phyloP scores from a whole-genome alignment of 1,139 yeast species.

The Eremothecium sinecaudum region DNA sequence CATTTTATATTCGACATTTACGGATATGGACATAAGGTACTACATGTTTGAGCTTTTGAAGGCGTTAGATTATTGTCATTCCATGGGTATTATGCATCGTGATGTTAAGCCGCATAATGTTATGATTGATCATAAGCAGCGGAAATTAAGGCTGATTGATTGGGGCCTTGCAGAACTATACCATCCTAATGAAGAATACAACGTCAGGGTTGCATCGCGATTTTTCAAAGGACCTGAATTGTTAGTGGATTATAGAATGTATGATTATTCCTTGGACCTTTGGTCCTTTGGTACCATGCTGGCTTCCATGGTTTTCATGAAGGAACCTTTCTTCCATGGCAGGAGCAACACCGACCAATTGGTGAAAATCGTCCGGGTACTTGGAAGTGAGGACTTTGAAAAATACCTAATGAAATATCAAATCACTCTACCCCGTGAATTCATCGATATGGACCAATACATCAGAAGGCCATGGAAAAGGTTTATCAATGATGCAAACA shows the following conservation, averaged over 20 bases:
- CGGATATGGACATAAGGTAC: constrained; percentile 72
- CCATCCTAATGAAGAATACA: constrained; percentile 89
- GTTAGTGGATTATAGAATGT: constrained; percentile 83
- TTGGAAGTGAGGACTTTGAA: constrained; percentile 81
- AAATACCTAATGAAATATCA: constrained; percentile 68
- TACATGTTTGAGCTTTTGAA: constrained; percentile 82
- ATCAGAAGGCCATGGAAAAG: constrained; percentile 83
- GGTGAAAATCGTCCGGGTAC: constrained; percentile 85
- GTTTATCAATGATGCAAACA: constrained; percentile 68
- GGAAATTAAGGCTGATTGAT: constrained; percentile 74
- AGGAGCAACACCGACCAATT: constrained; percentile 92
- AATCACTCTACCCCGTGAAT: constrained; percentile 67
- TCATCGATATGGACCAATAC: constrained; percentile 73
- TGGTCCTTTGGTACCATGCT: constrained; percentile 98
- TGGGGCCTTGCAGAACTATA: constrained; percentile 99
- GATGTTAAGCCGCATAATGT: constrained; percentile 98
- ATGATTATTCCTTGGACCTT: constrained; percentile 88
- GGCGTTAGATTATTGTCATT: constrained; percentile 90
- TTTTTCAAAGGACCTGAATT: constrained; percentile 97
- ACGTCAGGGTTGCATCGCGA: constrained; percentile 96
- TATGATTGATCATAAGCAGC: constrained; percentile 85
- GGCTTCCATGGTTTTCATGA: constrained; percentile 92
- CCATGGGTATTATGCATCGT: constrained; percentile 97
- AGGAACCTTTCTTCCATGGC: constrained; percentile 97
- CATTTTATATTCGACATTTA: constrained; percentile 80